Base-by-base conservation (phyloP, 179 eudicot genomes). In the Pouteria campechiana region DNA sequence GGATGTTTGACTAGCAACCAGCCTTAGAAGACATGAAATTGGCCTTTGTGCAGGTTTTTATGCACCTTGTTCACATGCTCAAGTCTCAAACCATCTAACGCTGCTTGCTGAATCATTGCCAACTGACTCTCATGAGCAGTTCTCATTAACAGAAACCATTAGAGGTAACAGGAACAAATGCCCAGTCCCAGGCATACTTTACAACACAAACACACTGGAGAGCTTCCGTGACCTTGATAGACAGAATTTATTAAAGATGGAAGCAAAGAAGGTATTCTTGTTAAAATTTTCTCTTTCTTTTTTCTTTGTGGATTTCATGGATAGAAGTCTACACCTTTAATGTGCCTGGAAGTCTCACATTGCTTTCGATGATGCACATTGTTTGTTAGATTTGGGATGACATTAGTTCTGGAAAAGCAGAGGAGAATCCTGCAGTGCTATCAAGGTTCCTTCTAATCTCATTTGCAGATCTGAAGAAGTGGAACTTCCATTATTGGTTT, bases 381-480 rank as follows among this genome's bases (percentile, higher is more conserved):
- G 47, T 32, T 21, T 25, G 21, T 44, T 61, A 89, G 97, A 74
- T 89, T 24, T 85, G 86, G 95, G 81, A 68, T 42, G 93, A 85
- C 48, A 81, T 89, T 49, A 52, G 44, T 54, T 76, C 79, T 22
- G 95, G 97, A 44, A 69, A 58, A 48, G 75, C 68, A 25, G 93
- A 89, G 66, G 76, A 89, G 56, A 78, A 89, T 49, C 55, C 78
- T 57, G 48, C 79, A 38, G 43, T 79, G 50, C 89, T 89, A 42
- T 76, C 73, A 38, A 81, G 95, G 54, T 89, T 89, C 64, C 79
- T 89, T 51, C 66, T 85, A 44, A 55, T 89, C 46, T 62, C 97
- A 61, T 89, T 85, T 72, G 93, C 97, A 3, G 97, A 89, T 71
- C 74, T 89, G 33, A 89, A 89, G 61, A 78, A 74, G 32, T 89